Conservation (phyloP, 1,284 basidiomycete species). For the Boletellus deceptivus region DNA sequence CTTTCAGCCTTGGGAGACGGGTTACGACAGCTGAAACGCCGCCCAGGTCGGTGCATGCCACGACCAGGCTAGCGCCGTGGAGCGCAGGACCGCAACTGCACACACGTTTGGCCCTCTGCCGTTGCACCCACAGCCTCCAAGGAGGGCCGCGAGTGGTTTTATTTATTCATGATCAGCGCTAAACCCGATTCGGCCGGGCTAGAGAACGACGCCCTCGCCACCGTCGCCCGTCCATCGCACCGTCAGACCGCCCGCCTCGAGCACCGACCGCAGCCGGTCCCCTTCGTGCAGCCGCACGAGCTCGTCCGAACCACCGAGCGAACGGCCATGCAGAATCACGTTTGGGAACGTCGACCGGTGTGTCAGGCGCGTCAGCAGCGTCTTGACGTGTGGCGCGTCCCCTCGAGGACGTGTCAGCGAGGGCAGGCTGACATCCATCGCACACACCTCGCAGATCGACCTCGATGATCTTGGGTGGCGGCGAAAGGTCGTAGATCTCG, state of each 20-base stretch:
- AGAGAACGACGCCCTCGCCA: background rate
- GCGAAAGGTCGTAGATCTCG: conserved; percentile 60
- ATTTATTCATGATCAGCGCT: too few species aligned
- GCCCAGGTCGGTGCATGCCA: too few species aligned
- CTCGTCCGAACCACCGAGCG: conserved; percentile 73
- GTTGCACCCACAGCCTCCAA: too few species aligned
- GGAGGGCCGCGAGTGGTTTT: too few species aligned
- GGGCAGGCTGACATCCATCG: too few species aligned
- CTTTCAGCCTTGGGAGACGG: too few species aligned
- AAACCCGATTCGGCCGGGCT: background rate
- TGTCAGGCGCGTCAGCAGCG: conserved; percentile 65
- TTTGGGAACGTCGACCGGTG: conserved; percentile 73
- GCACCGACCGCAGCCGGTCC: conserved; percentile 3
- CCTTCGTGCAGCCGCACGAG: conserved; percentile 37
- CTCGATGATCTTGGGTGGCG: conserved; percentile 70
- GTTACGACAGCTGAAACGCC: too few species aligned
- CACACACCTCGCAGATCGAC: conserved; percentile 63
- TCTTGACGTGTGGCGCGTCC: conserved; percentile 64
- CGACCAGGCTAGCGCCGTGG: too few species aligned
- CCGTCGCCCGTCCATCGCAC: conserved; percentile 15
- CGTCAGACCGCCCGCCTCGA: conserved; percentile 16
- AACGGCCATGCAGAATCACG: conserved; percentile 60
- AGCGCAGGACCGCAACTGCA: too few species aligned
- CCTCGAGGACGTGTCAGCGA: conserved; percentile 37
- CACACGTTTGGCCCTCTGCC: too few species aligned